Evolutionary conservation across 495 filamentous ascomycete species (phyloP), one percentile per base, ranked within the genome.

Genomic region (Daldinia concentrica): DNA sequence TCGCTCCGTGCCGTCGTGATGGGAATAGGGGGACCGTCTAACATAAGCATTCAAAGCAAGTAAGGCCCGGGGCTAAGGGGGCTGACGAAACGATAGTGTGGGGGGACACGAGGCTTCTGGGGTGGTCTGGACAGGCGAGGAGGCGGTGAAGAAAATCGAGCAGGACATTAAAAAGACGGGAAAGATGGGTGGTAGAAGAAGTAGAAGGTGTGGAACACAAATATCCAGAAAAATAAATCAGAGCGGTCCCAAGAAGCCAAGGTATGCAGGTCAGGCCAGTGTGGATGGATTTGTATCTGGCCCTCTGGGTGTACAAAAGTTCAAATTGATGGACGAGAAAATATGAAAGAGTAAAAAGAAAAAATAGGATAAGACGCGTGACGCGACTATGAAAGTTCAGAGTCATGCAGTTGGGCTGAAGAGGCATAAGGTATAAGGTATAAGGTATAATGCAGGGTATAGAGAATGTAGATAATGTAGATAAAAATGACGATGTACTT

Each of bases 1-100:
- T 74, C 72, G 72, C 72, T 71, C 72, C 72, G 72, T 71, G 72
- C 72, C 72, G 72, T 71, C 17, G 72, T 48, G 62, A 61, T 74
- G 68, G 67, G 59, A 71, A 67, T 64, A 67, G 67, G 63, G 59
- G 62, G 66, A 66, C 60, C 61, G 51, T 73, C 71, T 59, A 74
- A 71, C 72, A 74, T 71, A 71, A 71, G 72, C 72, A 74, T 63
- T 48, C 63, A 64, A 74, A 71, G 68, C 58, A 69, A 36, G 62
- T 66, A 66, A 73, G 66, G 64, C 66, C 70, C 55, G 61, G 68
- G 67, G 60, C 9, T 52, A 59, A 54, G 70, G 70, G 71, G 71
- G 64, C 66, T 73, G 71, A 73, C 45, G 54, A 73, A 58, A 69
- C 37, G 58, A 36, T 55, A 51, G 71, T 70, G 71, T 69, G 72